A percentile compares a stretch with the other conserved stretches of the same genome.
These are phyloP conservation scores for Aspergillus udagawae DNA, from an alignment of 2,329 filamentous ascomycete genomes.

Conservation along the genomic window DNA sequence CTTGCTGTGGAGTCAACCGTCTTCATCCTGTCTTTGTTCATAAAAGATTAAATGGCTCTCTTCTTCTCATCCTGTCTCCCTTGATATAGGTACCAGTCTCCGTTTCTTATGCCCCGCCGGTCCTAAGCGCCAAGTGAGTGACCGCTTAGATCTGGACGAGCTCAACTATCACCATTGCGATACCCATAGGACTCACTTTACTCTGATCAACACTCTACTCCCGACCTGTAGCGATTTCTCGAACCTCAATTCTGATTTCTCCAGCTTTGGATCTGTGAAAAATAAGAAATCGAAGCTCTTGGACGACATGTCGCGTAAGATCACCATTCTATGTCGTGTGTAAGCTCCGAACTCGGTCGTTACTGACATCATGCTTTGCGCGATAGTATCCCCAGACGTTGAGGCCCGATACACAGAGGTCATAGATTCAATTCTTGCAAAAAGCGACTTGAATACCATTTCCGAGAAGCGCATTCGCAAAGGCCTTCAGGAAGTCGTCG, in stretches of 20 bases:
- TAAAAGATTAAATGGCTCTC: not conserved
- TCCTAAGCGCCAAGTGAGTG: constrained; percentile 35
- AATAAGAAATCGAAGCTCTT: constrained; percentile 5
- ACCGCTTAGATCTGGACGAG: constrained; percentile 18
- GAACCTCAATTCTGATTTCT: constrained; percentile 5
- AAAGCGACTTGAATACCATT: constrained; percentile 60
- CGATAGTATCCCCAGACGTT: constrained; percentile 47
- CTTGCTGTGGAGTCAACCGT: constrained; percentile 12
- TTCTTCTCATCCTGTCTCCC: constrained; percentile 3
- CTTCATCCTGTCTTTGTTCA: constrained; percentile 5
- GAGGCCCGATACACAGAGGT: constrained; percentile 52
- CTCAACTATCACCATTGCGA: constrained; percentile 9
- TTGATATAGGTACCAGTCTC: constrained; percentile 3
- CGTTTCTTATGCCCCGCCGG: constrained; percentile 32
- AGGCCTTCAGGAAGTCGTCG: constrained; percentile 57
- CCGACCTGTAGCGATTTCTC: constrained; percentile 7
- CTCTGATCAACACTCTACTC: not conserved
- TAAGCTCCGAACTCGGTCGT: constrained; percentile 14
- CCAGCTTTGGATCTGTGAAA: not conserved
- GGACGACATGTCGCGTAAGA: constrained; percentile 37
- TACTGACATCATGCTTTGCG: constrained; percentile 19
- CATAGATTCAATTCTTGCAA: constrained; percentile 60
- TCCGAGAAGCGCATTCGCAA: constrained; percentile 64
- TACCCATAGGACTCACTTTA: not conserved
- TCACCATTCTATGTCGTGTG: constrained; percentile 17